Conservation (phyloP, 177 flowering plant species). For the Vitis hybrid region DNA sequence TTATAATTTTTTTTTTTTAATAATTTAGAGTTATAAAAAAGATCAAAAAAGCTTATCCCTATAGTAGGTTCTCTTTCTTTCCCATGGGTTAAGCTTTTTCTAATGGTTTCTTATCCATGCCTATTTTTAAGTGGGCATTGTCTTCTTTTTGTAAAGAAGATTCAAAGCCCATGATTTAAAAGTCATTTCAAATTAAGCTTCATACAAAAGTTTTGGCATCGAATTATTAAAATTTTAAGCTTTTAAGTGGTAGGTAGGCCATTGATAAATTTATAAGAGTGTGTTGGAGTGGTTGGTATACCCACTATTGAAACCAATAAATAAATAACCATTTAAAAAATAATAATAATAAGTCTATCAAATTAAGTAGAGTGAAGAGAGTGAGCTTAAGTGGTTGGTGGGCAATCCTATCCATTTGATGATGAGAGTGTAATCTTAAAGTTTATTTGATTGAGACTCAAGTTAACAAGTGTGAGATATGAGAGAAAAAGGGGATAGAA, state of each 20-base stretch:
- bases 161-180: background rate
- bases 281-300: conserved; percentile 1
- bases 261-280: background rate
- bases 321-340: background rate
- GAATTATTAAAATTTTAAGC: background rate
- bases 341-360: background rate
- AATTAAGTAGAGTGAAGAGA: background rate
- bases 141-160: conserved; percentile 26
- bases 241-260: conserved; percentile 1
- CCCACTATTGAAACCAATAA: too few species aligned
- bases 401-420: conserved; percentile 4
- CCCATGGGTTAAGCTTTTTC: conserved; percentile 1
- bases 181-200: background rate
- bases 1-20: background rate
- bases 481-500: background rate
- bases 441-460: conserved; percentile 18
- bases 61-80: conserved; percentile 4
- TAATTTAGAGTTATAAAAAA: background rate
- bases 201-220: background rate
- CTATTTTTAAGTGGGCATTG: background rate
- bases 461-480: background rate
- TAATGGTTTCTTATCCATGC: background rate
- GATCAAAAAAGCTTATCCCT: background rate
- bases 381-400: conserved; percentile 12
- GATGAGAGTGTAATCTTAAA: conserved; percentile 13